Conservation (phyloP, 2,329 filamentous ascomycete species). For the Botrytis fabae region DNA sequence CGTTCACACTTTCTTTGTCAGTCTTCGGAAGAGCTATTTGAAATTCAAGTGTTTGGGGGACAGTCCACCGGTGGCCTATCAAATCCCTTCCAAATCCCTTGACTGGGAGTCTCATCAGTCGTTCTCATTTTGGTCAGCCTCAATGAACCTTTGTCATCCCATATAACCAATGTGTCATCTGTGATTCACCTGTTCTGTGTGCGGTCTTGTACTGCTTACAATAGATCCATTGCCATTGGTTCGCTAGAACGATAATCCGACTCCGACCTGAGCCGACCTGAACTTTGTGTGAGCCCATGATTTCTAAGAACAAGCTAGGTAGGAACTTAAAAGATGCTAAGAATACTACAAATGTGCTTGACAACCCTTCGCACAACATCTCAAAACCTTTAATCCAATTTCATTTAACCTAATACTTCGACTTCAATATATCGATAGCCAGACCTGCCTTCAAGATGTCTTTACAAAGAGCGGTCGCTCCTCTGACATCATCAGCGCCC, state of each 20-base stretch:
- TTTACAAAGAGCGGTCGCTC: constrained; percentile 35
- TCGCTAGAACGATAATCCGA: constrained; percentile 18
- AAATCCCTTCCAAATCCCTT: neutral
- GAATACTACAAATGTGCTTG: constrained; percentile 15
- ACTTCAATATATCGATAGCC: neutral
- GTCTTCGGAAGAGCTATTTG: neutral
- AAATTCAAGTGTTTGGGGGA: too few relatives aligned
- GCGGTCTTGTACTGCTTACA: constrained; percentile 12
- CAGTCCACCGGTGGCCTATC: too few relatives aligned
- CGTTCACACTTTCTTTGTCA: neutral
- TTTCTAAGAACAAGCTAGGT: constrained; percentile 18
- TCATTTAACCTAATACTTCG: neutral
- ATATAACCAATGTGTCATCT: neutral
- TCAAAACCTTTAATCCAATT: neutral
- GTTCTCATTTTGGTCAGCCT: neutral
- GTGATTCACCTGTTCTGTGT: neutral
- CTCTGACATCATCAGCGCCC: constrained; percentile 38
- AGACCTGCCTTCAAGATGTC: constrained; percentile 32
- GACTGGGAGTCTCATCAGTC: too few relatives aligned
- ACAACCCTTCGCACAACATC: neutral
- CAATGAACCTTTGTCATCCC: neutral
- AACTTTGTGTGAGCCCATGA: constrained; percentile 18
- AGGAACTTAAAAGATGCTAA: neutral
- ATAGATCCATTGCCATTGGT: constrained; percentile 12
- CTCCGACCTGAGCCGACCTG: constrained; percentile 7